Conservation (phyloP, 306 rosid species). For the Psophocarpus tetragonolobus region DNA sequence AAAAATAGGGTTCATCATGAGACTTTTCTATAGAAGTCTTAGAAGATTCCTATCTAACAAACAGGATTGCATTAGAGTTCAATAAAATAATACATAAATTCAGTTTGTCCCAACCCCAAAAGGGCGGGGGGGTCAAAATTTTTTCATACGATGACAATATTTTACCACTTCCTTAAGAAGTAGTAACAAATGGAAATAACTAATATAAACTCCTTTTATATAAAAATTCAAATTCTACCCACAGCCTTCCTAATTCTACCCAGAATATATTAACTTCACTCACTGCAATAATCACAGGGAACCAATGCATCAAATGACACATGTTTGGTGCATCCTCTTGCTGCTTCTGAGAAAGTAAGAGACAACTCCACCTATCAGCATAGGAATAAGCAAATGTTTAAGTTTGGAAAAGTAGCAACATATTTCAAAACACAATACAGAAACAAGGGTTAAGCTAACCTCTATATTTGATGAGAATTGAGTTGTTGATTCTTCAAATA, state of each 20-base stretch:
- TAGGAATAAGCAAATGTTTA: slow-evolving; percentile 32
- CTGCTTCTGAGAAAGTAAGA: slow-evolving; percentile 85
- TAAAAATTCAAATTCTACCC: slow-evolving; percentile 1
- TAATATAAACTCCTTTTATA: not conserved
- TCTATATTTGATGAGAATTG: slow-evolving; percentile 69
- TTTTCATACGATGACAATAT: slow-evolving; percentile 6
- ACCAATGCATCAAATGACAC: slow-evolving; percentile 70
- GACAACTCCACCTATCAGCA: slow-evolving; percentile 63
- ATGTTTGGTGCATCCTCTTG: slow-evolving; percentile 75
- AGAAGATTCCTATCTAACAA: not conserved
- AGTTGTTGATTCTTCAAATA: slow-evolving; percentile 72
- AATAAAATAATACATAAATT: not conserved
- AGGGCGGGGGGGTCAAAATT: too few species aligned
- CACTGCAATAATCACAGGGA: slow-evolving; percentile 85
- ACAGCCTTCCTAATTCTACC: slow-evolving; percentile 18
- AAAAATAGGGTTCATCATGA: slow-evolving; percentile 10
- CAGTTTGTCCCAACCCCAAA: not conserved
- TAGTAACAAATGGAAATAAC: not conserved
- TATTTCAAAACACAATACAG: slow-evolving; percentile 19
- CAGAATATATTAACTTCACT: slow-evolving; percentile 44
- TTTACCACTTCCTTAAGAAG: slow-evolving; percentile 22
- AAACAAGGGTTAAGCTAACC: slow-evolving; percentile 49
- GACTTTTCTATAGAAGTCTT: not conserved
- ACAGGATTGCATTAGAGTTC: slow-evolving; percentile 1
- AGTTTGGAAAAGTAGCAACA: slow-evolving; percentile 29